Evolutionary conservation across 176 grass and related monocot genomes (phyloP), one percentile per base, ranked within the genome.

Genomic region (Hyparrhenia diplandra): DNA sequence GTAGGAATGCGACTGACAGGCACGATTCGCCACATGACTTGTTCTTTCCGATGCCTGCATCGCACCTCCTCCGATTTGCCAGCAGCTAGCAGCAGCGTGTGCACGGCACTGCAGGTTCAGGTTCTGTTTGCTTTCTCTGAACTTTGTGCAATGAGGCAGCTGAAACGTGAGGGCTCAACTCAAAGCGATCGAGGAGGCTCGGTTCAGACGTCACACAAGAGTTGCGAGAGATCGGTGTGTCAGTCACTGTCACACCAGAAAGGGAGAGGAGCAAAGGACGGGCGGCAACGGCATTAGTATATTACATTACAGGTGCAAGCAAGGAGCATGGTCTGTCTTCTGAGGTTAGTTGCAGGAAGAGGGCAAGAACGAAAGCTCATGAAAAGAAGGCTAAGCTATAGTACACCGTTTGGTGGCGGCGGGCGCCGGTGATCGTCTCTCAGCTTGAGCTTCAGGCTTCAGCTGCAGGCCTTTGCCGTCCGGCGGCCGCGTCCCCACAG

Each of bases 401-500:
- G 8, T 14, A 46, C 32, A 11, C 28, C 36, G 14, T 14, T 35
- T n/a, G 21, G 30, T n/a, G n/a, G 51, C 16, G 21, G 30, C 29
- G n/a, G 7, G 8, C 52, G 52, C 5, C 54, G 43, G 5, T 41
- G 51, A 21, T 52, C 43, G 65, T 25, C 30, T 68, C 18, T 52
- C 24, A 2, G 10, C 30, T 45, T 77, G 59, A 52, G 76, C 59
- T 42, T 43, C 42, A n/a, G 11, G 13, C 45, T 45, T 47, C 45
- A 47, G 46, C 46, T 21, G 69, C 43, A 59, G 27, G 27, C 37
- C 20, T 80, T 80, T 5, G 60, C 35, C 46, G 77, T 23, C 23
- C 64, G 20, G 0, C 77, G 82, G 35, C 69, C 37, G 47, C 71
- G 66, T n/a, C 83, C 78, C 87, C 87, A 89, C n/a, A 89, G 23